A percentile compares a stretch with the other conserved stretches of the same genome.
These are phyloP conservation scores for Scytalidium lignicola DNA, from an alignment of 2,329 filamentous ascomycete genomes.

Conservation along the genomic window DNA sequence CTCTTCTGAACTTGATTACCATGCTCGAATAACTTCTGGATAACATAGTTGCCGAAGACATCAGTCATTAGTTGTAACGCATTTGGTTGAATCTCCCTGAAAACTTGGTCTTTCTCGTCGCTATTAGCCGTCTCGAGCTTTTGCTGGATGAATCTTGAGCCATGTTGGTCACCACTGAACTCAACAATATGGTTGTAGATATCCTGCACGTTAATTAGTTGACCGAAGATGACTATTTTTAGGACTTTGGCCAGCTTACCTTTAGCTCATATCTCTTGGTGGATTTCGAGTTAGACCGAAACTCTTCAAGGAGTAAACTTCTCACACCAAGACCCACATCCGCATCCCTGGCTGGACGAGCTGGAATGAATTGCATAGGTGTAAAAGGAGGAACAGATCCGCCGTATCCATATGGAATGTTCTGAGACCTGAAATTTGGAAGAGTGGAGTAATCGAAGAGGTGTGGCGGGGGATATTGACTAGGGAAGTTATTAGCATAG, in stretches of 20 bases:
- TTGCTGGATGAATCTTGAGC: conserved; percentile 90
- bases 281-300: conserved; percentile 67
- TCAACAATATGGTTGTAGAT: conserved; percentile 86
- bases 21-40: conserved; percentile 96
- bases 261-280: conserved; percentile 75
- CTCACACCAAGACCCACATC: conserved; percentile 48
- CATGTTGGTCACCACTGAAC: conserved; percentile 93
- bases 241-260: conserved; percentile 32
- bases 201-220: conserved; percentile 45
- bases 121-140: conserved; percentile 91
- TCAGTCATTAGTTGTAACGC: conserved; percentile 88
- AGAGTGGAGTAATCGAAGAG: conserved; percentile 35
- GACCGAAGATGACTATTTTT: not conserved
- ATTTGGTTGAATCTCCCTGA: conserved; percentile 80
- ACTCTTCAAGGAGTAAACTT: conserved; percentile 74
- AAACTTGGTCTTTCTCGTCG: conserved; percentile 89
- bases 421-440: conserved; percentile 29
- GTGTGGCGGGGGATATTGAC: conserved; percentile 31
- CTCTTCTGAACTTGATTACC: conserved; percentile 93
- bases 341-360: conserved; percentile 26
- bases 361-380: conserved; percentile 18
- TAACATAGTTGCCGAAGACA: conserved; percentile 96
- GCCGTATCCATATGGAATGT: conserved; percentile 30
- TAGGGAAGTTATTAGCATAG: conserved; percentile 31
- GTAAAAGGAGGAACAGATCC: conserved; percentile 24